Evolutionary conservation across 176 grass and related monocot genomes (phyloP).

Genomic region (Cymbopogon citratus): DNA sequence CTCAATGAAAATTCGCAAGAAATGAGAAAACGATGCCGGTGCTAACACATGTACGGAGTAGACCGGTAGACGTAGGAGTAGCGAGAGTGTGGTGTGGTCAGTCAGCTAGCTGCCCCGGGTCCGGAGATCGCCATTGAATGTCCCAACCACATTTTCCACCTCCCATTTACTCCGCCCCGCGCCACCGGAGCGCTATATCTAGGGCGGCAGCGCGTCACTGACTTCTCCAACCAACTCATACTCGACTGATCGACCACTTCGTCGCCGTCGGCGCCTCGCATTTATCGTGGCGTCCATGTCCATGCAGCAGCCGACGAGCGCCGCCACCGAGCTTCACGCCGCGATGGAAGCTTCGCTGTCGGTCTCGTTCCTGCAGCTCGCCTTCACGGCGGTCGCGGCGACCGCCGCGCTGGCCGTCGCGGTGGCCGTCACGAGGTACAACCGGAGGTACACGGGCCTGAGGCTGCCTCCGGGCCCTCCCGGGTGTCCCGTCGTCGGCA

Average conservation of each 20-base stretch:
- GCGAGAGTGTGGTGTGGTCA: neutral
- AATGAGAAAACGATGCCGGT: no score
- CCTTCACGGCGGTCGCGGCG: conserved; percentile 20
- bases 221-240: conserved; percentile 22
- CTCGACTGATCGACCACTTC: neutral
- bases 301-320: conserved; percentile 20
- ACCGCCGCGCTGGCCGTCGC: neutral
- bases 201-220: neutral
- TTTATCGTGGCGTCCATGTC: neutral
- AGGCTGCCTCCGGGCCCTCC: conserved; percentile 59
- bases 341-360: neutral
- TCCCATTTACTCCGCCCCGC: conserved; percentile 19
- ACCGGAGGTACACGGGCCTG: conserved; percentile 35
- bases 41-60: no score
- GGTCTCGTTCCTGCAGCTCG: neutral
- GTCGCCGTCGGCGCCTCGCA: neutral
- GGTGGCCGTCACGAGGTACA: conserved; percentile 18
- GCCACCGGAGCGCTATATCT: conserved; percentile 7
- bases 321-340: no score
- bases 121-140: conserved; percentile 31
- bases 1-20: no score
- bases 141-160: conserved; percentile 31
- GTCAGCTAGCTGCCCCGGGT: neutral
- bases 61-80: neutral
- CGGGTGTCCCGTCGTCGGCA: conserved; percentile 72